phyloP scores from a whole-genome alignment of 768 basidiomycete genomes.

The Kwoniella sp. region DNA sequence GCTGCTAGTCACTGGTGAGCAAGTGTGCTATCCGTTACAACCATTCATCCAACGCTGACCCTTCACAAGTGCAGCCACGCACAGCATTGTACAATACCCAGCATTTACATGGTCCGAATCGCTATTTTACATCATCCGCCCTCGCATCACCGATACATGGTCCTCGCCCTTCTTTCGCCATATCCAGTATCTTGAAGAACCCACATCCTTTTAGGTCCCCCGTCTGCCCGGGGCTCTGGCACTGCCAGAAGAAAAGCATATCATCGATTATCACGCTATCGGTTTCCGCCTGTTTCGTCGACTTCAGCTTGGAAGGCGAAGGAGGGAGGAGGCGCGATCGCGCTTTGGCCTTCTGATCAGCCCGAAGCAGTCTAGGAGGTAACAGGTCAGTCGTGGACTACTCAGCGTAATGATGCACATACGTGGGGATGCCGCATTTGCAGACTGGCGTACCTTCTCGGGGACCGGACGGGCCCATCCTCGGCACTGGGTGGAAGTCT shows the following conservation, averaged over 20 bases:
- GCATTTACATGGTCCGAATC: too few relatives aligned
- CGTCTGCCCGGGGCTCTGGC: conserved; percentile 40
- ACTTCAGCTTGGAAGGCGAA: background rate
- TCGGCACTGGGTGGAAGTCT: conserved; percentile 45
- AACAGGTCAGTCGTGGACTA: background rate
- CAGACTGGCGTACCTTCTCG: conserved; percentile 46
- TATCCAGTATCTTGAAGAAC: conserved; percentile 48
- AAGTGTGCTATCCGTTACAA: background rate
- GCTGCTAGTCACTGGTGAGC: background rate
- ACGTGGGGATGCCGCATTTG: conserved; percentile 49
- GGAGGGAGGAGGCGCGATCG: conserved; percentile 14
- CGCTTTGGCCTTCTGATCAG: conserved; percentile 49
- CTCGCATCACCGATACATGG: conserved; percentile 40
- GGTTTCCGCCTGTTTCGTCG: background rate
- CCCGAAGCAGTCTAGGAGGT: conserved; percentile 37
- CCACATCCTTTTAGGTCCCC: conserved; percentile 49
- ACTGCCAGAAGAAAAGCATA: conserved; percentile 49
- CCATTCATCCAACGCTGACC: background rate
- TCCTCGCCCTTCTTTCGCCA: conserved; percentile 42
- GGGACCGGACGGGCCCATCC: conserved; percentile 13
- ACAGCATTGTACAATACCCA: too few relatives aligned
- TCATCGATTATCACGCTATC: conserved; percentile 24
- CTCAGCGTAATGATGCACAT: conserved; percentile 8
- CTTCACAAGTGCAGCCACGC: too few relatives aligned
- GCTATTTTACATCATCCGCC: too few relatives aligned